phyloP scores from a whole-genome alignment of 23 red algal genomes.

The Porphyridium purpureum region DNA sequence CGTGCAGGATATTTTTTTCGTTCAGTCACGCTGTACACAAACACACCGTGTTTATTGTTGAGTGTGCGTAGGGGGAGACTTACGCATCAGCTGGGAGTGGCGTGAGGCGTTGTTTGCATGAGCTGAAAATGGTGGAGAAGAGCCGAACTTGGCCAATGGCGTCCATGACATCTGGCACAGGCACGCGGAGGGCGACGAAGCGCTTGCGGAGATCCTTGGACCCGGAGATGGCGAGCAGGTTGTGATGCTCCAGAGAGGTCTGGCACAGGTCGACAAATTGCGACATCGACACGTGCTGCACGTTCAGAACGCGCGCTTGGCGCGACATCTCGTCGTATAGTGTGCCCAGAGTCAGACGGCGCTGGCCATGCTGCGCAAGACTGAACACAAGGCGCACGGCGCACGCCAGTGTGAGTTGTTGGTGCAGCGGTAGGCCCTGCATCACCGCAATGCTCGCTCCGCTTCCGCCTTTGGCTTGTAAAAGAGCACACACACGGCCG shows the following conservation, averaged over 20 bases:
- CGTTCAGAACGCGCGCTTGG: conserved; percentile 11
- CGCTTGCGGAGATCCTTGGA: conserved; percentile 1
- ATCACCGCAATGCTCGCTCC: conserved; percentile 22
- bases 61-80: too few species aligned
- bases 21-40: too few species aligned
- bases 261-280: conserved; percentile 49
- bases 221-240: conserved; percentile 11
- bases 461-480: conserved; percentile 12
- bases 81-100: too few species aligned
- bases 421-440: conserved; percentile 22
- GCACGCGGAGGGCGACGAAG: conserved; percentile 14
- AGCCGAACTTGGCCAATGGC: too few species aligned
- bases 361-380: background rate
- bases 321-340: conserved; percentile 16
- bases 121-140: too few species aligned
- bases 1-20: too few species aligned
- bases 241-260: conserved; percentile 32
- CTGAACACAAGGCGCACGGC: conserved; percentile 5
- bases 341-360: conserved; percentile 15
- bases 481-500: conserved; percentile 3
- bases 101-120: too few species aligned
- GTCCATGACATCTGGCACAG: conserved; percentile 17
- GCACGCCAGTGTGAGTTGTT: conserved; percentile 43
- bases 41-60: too few species aligned
- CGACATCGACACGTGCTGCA: conserved; percentile 9